Percentiles rank a stretch among this genome's conserved stretches.
Conservation (phyloP, 768 basidiomycete genomes). For the Sistotremastrum niveocremeum region DNA sequence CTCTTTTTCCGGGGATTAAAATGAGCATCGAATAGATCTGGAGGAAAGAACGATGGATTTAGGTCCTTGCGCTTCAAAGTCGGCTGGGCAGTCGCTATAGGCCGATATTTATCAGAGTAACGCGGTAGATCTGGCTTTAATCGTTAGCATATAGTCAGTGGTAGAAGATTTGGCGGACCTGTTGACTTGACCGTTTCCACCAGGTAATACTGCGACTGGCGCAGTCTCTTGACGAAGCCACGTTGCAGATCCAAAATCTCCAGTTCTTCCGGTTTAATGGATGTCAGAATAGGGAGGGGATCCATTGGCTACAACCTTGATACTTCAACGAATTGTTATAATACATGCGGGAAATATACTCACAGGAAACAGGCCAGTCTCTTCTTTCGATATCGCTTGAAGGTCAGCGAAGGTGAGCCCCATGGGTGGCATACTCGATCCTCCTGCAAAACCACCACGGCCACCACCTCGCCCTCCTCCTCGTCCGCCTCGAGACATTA, state of each 20-base stretch:
- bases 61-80: conserved; percentile 56
- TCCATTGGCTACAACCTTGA: conserved; percentile 40
- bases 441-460: conserved; percentile 22
- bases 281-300: conserved; percentile 52
- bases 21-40: conserved; percentile 61
- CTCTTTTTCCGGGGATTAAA: conserved; percentile 64
- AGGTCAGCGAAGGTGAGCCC: conserved; percentile 73
- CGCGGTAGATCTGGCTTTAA: conserved; percentile 51
- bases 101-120: conserved; percentile 76
- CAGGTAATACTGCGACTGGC: conserved; percentile 61
- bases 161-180: conserved; percentile 21
- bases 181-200: conserved; percentile 56
- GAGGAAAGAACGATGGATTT: conserved; percentile 65
- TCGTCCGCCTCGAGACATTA: conserved; percentile 40
- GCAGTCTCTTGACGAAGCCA: conserved; percentile 49
- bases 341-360: conserved; percentile 19
- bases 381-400: conserved; percentile 63
- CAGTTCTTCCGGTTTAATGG: conserved; percentile 52
- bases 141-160: neutral
- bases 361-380: conserved; percentile 71
- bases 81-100: conserved; percentile 45
- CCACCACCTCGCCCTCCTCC: conserved; percentile 36
- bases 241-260: conserved; percentile 52
- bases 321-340: neutral
- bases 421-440: conserved; percentile 45